Conservation (phyloP, 2,329 filamentous ascomycete species). For the Alternaria conjuncta region DNA sequence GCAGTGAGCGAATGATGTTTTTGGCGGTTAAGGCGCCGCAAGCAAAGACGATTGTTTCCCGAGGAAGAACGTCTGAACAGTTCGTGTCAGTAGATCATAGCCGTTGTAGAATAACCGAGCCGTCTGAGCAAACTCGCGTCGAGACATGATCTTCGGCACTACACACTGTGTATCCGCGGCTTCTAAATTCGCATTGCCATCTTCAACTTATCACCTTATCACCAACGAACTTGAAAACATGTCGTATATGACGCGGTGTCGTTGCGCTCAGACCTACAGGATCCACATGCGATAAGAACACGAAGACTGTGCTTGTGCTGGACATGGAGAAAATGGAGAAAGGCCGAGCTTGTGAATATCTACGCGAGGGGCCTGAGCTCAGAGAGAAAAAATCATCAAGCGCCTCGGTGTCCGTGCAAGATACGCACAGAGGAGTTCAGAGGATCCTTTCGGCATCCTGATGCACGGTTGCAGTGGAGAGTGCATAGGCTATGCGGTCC, state of each 20-base stretch:
- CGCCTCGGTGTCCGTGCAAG: neutral
- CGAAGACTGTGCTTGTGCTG: constrained; percentile 2
- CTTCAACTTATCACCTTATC: neutral
- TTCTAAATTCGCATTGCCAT: neutral
- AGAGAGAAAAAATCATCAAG: constrained; percentile 1
- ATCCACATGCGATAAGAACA: constrained; percentile 9
- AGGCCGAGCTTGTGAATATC: constrained; percentile 4
- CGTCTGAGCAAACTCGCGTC: neutral
- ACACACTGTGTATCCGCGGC: neutral
- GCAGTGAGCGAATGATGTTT: constrained; percentile 1
- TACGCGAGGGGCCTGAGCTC: constrained; percentile 13
- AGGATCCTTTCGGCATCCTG: neutral
- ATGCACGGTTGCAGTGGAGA: neutral
- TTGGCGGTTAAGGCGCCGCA: constrained; percentile 8
- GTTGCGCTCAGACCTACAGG: neutral
- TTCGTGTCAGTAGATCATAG: neutral
- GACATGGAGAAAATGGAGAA: neutral
- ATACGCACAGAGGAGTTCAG: neutral
- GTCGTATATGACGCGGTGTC: neutral
- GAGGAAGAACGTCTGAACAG: neutral
- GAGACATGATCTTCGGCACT: neutral
- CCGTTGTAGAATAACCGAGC: neutral
- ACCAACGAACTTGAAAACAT: neutral
- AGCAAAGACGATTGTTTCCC: neutral
- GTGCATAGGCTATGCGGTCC: neutral